A percentile compares a stretch with the other conserved stretches of the same genome.
Conservation (phyloP, 2,329 filamentous ascomycete genomes). For the Drechslerella coelobrocha region DNA sequence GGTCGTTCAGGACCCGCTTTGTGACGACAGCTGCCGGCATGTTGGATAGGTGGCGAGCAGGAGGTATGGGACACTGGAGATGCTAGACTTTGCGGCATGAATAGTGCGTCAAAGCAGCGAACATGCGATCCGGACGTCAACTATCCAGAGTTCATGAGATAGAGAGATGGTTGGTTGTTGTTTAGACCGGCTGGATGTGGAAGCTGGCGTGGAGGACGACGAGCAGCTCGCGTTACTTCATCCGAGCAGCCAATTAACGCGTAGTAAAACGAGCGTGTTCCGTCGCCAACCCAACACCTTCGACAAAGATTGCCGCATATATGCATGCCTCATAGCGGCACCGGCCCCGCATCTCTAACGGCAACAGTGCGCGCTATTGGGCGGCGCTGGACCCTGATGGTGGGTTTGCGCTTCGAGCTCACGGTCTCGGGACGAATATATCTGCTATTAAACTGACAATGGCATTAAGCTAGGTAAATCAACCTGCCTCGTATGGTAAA, state of each 20-base stretch:
- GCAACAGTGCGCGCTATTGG: too few species aligned
- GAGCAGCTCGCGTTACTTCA: slow-evolving; percentile 9
- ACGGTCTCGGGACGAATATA: too few species aligned
- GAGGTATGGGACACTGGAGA: not conserved
- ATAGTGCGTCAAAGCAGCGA: too few species aligned
- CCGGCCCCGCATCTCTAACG: too few species aligned
- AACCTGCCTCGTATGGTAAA: too few species aligned
- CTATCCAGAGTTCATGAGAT: too few species aligned
- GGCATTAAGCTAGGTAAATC: too few species aligned
- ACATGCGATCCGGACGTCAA: too few species aligned
- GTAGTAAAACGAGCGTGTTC: slow-evolving; percentile 10
- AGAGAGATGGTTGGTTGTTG: not conserved
- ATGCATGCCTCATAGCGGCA: not conserved
- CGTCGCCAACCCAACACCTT: not conserved
- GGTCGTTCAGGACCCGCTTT: slow-evolving; percentile 49
- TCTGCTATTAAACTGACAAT: too few species aligned
- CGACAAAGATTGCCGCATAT: slow-evolving; percentile 3
- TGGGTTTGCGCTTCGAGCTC: too few species aligned
- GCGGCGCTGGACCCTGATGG: too few species aligned
- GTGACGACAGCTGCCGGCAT: slow-evolving; percentile 40
- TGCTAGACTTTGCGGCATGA: too few species aligned
- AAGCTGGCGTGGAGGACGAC: not conserved
- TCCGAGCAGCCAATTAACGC: slow-evolving; percentile 27
- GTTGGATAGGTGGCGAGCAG: not conserved
- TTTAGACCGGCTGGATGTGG: not conserved